Evolutionary conservation across 73 alveolate species (phyloP), one percentile per base, ranked within the genome.

Genomic region (Paramecium caudatum): DNA sequence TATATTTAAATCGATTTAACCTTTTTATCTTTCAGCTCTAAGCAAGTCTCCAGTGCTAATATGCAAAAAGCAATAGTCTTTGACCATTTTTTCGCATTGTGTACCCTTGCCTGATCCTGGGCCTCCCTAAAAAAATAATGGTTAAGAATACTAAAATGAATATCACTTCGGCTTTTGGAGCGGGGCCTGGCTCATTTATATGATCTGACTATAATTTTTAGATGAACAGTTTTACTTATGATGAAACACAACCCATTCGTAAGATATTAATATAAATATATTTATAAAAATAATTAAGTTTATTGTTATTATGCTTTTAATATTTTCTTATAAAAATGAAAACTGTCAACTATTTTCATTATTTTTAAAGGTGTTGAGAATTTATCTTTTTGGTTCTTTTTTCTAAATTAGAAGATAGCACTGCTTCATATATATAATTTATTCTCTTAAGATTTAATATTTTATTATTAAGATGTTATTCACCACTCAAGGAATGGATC

Each of bases 101-200:
- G 99, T 97, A 21, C 99, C 98, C 90, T 97, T 97, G 21, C 99
- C 99, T 49, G 98, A 91, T 36, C 99, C 99, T 12, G 98, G 98
- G 19, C 98, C 98, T 32, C 98, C 98, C 84, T 68, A 30, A 25
- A 3, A 4, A 9, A 4, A 34, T 34, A 10, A 3, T 3, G 34
- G 10, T 16, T 13, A 68, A 34, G 34, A 32, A 34, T 68, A 68
- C 84, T 10, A 68, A 68, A 4, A 68, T 16, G 27, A 68, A 68
- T 17, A 68, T 68, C 25, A 68, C 84, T 16, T 68, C 84, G 19
- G 84, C 61, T 7, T 34, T 68, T 8, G 84, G 84, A 0, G 61
- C 50, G 10, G 10, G 30, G 30, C n/a, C 61, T 32, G 32, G 61
- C 30, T 32, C n/a, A 55, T 55, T 21, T 2, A 23, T 10, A 21